These are phyloP conservation scores for Sphaceloma murrayae DNA, from an alignment of 2,329 filamentous ascomycete genomes.

Conservation along the genomic window DNA sequence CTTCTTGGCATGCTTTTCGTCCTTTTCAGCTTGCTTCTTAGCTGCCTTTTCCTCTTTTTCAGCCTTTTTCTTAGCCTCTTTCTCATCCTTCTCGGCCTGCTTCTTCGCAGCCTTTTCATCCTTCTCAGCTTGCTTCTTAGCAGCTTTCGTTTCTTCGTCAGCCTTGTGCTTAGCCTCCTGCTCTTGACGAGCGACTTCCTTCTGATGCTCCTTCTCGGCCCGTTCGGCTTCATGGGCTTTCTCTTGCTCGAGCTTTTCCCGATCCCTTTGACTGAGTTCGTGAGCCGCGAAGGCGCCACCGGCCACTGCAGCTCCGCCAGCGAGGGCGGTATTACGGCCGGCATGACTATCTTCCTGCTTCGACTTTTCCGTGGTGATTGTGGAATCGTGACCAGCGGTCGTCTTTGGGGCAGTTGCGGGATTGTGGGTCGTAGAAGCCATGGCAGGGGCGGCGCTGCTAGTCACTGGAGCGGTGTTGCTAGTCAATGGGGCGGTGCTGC, in stretches of 20 bases:
- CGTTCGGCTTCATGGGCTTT: constrained; percentile 20
- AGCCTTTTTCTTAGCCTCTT: constrained; percentile 14
- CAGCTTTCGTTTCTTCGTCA: constrained; percentile 23
- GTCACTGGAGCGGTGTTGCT: neutral
- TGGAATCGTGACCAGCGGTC: too few relatives aligned
- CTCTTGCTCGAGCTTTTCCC: constrained; percentile 25
- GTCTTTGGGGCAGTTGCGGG: too few relatives aligned
- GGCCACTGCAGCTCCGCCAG: constrained; percentile 23
- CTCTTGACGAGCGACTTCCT: constrained; percentile 21
- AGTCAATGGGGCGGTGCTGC: neutral
- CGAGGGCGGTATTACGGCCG: constrained; percentile 25
- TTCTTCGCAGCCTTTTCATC: constrained; percentile 19
- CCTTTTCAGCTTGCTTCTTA: constrained; percentile 27
- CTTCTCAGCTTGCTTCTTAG: constrained; percentile 26
- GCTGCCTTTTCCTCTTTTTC: constrained; percentile 17
- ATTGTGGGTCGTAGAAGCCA: too few relatives aligned
- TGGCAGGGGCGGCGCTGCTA: constrained; percentile 4
- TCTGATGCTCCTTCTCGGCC: constrained; percentile 26
- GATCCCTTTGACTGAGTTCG: constrained; percentile 22
- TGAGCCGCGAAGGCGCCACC: constrained; percentile 19
- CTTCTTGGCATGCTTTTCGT: constrained; percentile 21
- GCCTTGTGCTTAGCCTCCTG: constrained; percentile 24
- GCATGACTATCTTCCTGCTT: constrained; percentile 20
- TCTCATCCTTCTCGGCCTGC: constrained; percentile 28
- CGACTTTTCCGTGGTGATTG: too few relatives aligned